A percentile compares a stretch with the other conserved stretches of the same genome.
Evolutionary conservation across 75 land plant genomes (phyloP).

Genomic region (Ceratopteris richardii): DNA sequence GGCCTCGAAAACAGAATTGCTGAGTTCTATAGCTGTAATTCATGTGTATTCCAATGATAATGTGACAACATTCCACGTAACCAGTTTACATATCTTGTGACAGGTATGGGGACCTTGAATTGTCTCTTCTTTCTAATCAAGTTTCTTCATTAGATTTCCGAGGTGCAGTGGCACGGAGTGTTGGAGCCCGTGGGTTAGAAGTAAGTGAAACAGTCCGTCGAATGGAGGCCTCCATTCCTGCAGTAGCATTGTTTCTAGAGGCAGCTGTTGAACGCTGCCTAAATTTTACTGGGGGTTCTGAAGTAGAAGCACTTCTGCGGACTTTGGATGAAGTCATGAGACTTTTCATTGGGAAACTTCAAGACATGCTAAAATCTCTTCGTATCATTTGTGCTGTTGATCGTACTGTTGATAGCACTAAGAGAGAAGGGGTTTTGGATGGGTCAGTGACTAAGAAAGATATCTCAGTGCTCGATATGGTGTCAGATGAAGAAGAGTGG

Average conservation of each 20-base stretch:
- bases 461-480: slow-evolving; percentile 42
- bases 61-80: too few species aligned
- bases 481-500: slow-evolving; percentile 98
- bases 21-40: too few species aligned
- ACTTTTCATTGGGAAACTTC: slow-evolving; percentile 64
- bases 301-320: slow-evolving; percentile 79
- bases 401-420: slow-evolving; percentile 37
- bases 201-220: slow-evolving; percentile 97
- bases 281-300: slow-evolving; percentile 94
- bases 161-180: slow-evolving; percentile 79
- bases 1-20: too few species aligned
- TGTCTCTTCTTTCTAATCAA: slow-evolving; percentile 61
- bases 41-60: too few species aligned
- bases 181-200: slow-evolving; percentile 96
- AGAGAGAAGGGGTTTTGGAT: slow-evolving; percentile 61
- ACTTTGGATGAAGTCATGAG: slow-evolving; percentile 86
- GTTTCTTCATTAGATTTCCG: slow-evolving; percentile 67
- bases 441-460: slow-evolving; percentile 38
- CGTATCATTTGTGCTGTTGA: slow-evolving; percentile 86
- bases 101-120: slow-evolving; percentile 95
- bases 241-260: slow-evolving; percentile 69
- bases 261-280: slow-evolving; percentile 95
- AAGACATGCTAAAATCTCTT: slow-evolving; percentile 81
- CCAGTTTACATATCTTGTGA: background rate
- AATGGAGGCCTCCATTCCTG: slow-evolving; percentile 98